Conservation (phyloP, 2,329 filamentous ascomycete genomes). For the Huntiella bhutanensis region DNA sequence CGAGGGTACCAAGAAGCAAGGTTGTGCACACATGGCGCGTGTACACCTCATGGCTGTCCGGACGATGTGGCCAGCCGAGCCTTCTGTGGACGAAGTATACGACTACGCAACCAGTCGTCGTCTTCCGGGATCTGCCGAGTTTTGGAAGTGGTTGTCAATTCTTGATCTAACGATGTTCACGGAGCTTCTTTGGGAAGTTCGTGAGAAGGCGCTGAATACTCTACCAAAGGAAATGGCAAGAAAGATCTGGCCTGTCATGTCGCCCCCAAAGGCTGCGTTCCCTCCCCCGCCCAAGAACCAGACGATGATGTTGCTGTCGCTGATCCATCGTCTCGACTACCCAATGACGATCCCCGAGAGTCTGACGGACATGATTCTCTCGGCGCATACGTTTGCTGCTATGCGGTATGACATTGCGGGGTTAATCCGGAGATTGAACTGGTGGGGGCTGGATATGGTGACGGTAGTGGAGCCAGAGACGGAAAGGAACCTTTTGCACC, state of each 20-base stretch:
- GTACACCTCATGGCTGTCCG: not conserved
- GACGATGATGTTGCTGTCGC: not conserved
- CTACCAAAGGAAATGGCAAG: not conserved
- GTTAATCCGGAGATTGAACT: constrained; percentile 2
- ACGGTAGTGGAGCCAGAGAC: not conserved
- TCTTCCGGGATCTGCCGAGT: constrained; percentile 3
- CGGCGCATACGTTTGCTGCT: constrained; percentile 3
- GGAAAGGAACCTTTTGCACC: constrained; percentile 8
- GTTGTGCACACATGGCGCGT: too few species aligned
- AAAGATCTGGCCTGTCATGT: constrained; percentile 8
- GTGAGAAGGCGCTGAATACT: constrained; percentile 6
- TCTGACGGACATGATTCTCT: constrained; percentile 2
- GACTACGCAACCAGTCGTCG: constrained; percentile 5
- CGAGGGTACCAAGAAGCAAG: too few species aligned
- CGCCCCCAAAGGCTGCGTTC: constrained; percentile 6
- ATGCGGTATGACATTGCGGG: constrained; percentile 4
- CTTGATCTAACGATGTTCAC: constrained; percentile 1
- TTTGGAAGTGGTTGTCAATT: constrained; percentile 6
- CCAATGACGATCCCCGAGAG: not conserved
- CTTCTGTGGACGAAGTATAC: not conserved
- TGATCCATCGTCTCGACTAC: constrained; percentile 1
- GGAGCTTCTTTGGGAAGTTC: constrained; percentile 10
- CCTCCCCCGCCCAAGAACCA: not conserved
- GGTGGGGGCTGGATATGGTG: constrained; percentile 7
- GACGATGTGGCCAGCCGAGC: constrained; percentile 1